Conservation (phyloP, 1,284 basidiomycete genomes). For the Cutaneotrichosporon cavernicola region DNA sequence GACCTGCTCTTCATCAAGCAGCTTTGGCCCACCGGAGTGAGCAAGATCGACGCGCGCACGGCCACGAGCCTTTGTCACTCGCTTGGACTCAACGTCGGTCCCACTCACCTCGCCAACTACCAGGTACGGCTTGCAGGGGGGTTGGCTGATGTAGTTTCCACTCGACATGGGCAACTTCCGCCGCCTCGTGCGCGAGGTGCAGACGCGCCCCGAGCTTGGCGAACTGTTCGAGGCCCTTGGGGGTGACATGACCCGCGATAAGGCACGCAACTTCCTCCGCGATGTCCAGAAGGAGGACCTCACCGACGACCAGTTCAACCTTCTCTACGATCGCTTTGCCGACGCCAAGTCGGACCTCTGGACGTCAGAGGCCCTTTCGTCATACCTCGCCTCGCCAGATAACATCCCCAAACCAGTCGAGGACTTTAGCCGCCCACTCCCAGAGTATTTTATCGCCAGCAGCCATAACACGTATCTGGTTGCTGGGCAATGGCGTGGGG, state of each 20-base stretch:
- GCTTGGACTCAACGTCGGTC: slow-evolving; percentile 40
- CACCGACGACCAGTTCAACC: slow-evolving; percentile 24
- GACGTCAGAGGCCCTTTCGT: slow-evolving; percentile 57
- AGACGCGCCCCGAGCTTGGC: slow-evolving; percentile 77
- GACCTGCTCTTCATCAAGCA: slow-evolving; percentile 48
- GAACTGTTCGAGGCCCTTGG: slow-evolving; percentile 58
- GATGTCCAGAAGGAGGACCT: slow-evolving; percentile 63
- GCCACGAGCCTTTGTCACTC: slow-evolving; percentile 68
- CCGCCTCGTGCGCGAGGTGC: slow-evolving; percentile 78
- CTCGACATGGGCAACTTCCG: slow-evolving; percentile 84
- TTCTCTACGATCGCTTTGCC: slow-evolving; percentile 15
- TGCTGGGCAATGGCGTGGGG: slow-evolving; percentile 88
- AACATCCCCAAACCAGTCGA: slow-evolving; percentile 61
- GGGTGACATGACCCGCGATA: slow-evolving; percentile 44
- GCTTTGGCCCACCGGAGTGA: slow-evolving; percentile 45
- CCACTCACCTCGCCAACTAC: slow-evolving; percentile 11
- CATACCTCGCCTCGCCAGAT: slow-evolving; percentile 71
- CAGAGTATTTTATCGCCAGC: slow-evolving; percentile 88
- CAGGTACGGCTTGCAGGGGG: slow-evolving; percentile 2
- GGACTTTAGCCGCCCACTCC: slow-evolving; percentile 76
- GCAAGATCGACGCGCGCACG: slow-evolving; percentile 34
- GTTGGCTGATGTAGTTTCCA: slow-evolving; percentile 23
- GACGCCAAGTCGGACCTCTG: slow-evolving; percentile 25
- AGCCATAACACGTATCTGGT: slow-evolving; percentile 98
- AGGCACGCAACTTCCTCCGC: slow-evolving; percentile 68